A percentile compares a stretch with the other conserved stretches of the same genome.
phyloP scores from a whole-genome alignment of 306 rosid species.

The Castanea mollissima region DNA sequence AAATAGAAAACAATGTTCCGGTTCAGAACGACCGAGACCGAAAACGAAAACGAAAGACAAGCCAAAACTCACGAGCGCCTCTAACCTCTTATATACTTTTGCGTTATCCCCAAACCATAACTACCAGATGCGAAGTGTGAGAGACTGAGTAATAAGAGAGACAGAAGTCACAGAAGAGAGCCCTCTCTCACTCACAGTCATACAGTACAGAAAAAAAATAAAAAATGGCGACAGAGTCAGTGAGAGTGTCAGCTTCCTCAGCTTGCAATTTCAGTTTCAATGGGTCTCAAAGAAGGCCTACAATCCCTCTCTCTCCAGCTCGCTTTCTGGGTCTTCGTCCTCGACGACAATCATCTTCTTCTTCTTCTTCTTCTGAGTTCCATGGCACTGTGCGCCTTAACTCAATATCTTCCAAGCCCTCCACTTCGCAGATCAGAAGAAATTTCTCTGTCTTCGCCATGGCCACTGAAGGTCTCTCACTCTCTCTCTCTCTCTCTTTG shows the following conservation, averaged over 20 bases:
- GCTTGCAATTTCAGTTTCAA: slow-evolving; percentile 45
- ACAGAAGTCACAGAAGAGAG: neutral
- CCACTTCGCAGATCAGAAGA: slow-evolving; percentile 32
- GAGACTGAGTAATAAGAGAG: neutral
- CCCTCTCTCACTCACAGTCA: neutral
- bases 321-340: slow-evolving; percentile 47
- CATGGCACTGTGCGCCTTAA: slow-evolving; percentile 41
- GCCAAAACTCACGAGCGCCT: slow-evolving; percentile 11
- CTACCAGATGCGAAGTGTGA: neutral
- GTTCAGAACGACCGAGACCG: slow-evolving; percentile 10
- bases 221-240: slow-evolving; percentile 68
- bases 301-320: slow-evolving; percentile 40
- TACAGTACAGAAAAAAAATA: neutral
- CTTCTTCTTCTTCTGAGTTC: slow-evolving; percentile 64
- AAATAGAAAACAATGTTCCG: slow-evolving; percentile 7
- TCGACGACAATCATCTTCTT: slow-evolving; percentile 42
- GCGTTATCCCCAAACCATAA: slow-evolving; percentile 30
- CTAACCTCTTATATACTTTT: neutral
- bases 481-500: neutral
- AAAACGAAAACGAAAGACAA: neutral
- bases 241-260: slow-evolving; percentile 46
- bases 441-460: slow-evolving; percentile 69
- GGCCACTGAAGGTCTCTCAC: slow-evolving; percentile 69
- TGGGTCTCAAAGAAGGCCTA: slow-evolving; percentile 56
- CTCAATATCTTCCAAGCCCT: slow-evolving; percentile 28